Evolutionary conservation across 345 rosid species (phyloP), one percentile per base, ranked within the genome.

Genomic region (Eucalyptus tenuipes): DNA sequence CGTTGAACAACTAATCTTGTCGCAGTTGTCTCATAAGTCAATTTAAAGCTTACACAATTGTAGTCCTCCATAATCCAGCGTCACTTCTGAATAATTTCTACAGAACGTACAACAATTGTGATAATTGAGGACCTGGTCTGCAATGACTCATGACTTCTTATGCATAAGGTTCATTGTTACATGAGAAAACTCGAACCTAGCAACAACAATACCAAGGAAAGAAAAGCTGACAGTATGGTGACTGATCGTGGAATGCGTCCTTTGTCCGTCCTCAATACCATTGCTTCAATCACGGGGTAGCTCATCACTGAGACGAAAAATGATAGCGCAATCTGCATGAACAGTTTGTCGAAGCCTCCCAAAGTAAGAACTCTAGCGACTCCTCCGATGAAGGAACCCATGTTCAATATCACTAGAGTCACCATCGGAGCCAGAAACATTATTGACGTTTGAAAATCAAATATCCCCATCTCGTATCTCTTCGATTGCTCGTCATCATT

Each of bases 201-300:
- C 79, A 61, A 44, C 66, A 88, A 85, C 57, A 61, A 61, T n/a
- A 33, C 64, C 37, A 2, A 85, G 52, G 48, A 84, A 61, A 88
- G 52, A 57, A 48, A 61, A 68, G 57, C 86, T 3, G 93, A 94
- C 3, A 89, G 49, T 5, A 88, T n/a, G 8, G 91, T 89, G 33
- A 90, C 90, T 4, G 88, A 88, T 25, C 80, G 59, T 16, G 93
- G 85, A 88, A 94, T 88, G 2, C 94, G 87, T 8, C 94, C 95
- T 33, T 88, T 92, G 88, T 93, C 95, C 87, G 86, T 93, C 92
- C 93, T 90, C n/a, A 90, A 5, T 1, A 90, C 17, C 91, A 92
- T 92, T 37, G 95, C 96, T 90, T 93, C 95, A 86, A 94, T 88
- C 8, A 94, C 45, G 4, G 94, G 89, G 24, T 90, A 91, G 68